phyloP scores from a whole-genome alignment of 768 basidiomycete genomes.

The Psilocybe cubensis region DNA sequence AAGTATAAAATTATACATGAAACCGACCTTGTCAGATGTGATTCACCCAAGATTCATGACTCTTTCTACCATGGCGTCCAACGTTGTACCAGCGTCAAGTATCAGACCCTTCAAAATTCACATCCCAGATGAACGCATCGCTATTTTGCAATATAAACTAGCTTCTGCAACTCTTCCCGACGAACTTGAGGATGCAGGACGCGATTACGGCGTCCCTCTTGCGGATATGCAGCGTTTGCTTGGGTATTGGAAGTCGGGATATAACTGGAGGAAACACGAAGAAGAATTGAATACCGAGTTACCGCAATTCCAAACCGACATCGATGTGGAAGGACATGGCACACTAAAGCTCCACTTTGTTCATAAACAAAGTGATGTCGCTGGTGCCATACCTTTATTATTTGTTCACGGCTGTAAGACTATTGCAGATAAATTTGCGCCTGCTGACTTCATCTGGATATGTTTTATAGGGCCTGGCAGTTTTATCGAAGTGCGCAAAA shows the following conservation, averaged over 20 bases:
- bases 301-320: slow-evolving; percentile 59
- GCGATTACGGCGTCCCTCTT: slow-evolving; percentile 60
- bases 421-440: not conserved
- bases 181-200: slow-evolving; percentile 54
- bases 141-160: slow-evolving; percentile 48
- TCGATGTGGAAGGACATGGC: slow-evolving; percentile 50
- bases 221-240: slow-evolving; percentile 51
- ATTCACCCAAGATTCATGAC: not conserved
- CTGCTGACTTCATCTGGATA: not conserved
- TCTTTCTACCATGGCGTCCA: not conserved
- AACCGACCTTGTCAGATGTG: not conserved
- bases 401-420: slow-evolving; percentile 63
- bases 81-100: not conserved
- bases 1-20: not conserved
- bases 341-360: slow-evolving; percentile 56
- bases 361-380: slow-evolving; percentile 49
- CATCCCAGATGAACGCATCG: slow-evolving; percentile 45
- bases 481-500: slow-evolving; percentile 59
- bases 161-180: slow-evolving; percentile 54
- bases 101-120: slow-evolving; percentile 46
- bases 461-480: slow-evolving; percentile 18
- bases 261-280: slow-evolving; percentile 61
- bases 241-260: slow-evolving; percentile 52
- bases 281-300: slow-evolving; percentile 50
- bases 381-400: slow-evolving; percentile 57